These are phyloP conservation scores for Seiridium cupressi DNA, from an alignment of 2,329 filamentous ascomycete species.

Conservation along the genomic window DNA sequence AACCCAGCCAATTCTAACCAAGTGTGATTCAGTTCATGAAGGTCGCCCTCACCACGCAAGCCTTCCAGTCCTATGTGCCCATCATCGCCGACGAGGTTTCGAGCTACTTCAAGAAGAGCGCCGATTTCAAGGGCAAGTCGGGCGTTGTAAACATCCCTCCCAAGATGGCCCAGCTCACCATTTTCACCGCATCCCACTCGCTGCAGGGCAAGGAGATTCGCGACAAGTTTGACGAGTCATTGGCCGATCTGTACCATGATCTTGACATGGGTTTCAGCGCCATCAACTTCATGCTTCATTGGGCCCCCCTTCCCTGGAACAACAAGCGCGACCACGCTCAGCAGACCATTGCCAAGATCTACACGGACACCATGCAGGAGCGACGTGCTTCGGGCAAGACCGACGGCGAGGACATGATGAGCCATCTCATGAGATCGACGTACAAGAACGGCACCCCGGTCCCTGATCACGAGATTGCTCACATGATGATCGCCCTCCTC, in stretches of 20 bases:
- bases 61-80: constrained; percentile 72
- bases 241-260: constrained; percentile 82
- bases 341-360: constrained; percentile 75
- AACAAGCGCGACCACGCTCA: constrained; percentile 77
- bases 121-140: constrained; percentile 64
- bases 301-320: constrained; percentile 88
- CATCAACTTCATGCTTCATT: constrained; percentile 87
- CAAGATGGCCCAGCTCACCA: constrained; percentile 81
- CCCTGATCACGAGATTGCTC: constrained; percentile 82
- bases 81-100: constrained; percentile 75
- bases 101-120: constrained; percentile 67
- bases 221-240: constrained; percentile 73
- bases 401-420: constrained; percentile 76
- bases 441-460: constrained; percentile 81
- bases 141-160: constrained; percentile 72
- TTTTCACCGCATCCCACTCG: constrained; percentile 83
- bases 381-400: constrained; percentile 54
- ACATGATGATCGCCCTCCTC: constrained; percentile 91
- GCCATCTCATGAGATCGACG: constrained; percentile 79
- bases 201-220: constrained; percentile 84
- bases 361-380: constrained; percentile 77
- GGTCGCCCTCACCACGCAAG: constrained; percentile 72
- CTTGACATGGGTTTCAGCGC: constrained; percentile 88
- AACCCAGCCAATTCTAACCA: neutral
- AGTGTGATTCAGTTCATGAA: constrained; percentile 66